Evolutionary conservation across 73 alveolate species (phyloP), one percentile per base, ranked within the genome.

Genomic region (Paramecium tetraurelia): DNA sequence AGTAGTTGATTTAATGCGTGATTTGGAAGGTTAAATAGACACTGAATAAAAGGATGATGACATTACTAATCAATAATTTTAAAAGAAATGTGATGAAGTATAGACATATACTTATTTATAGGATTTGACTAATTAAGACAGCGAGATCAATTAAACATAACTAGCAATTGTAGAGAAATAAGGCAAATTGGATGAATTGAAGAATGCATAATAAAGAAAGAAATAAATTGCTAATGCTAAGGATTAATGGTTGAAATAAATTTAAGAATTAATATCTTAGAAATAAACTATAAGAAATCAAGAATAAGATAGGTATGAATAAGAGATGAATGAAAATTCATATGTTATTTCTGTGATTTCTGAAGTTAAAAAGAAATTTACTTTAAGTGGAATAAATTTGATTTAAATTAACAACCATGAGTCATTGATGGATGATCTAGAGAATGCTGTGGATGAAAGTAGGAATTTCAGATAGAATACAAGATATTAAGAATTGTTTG

Each of bases 371-470:
- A 75, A 75, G 87, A 75, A 75, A n/a, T 75, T 75, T 35, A 75
- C 22, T 36, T 3, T 21, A 35, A 44, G 38, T 75, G 87, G 87
- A 14, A 75, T 75, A 1, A 75, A 44, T 20, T 36, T 75, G 22
- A 75, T 75, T 1, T 36, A 75, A 20, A 33, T 75, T 21, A 20
- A 75, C 16, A 31, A 29, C 18, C 36, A 75, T 75, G 48, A 75
- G 1, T 27, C 48, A 33, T 36, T 75, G n/a, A 24, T 31, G 68
- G 87, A 75, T 36, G 87, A 75, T 75, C n/a, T 75, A 5, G 87
- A 75, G 18, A 75, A 75, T 75, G 87, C 87, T 75, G 87, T 75
- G 0, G 87, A 75, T 75, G 87, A 75, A 36, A 36, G 68, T 36
- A 75, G 59, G 18, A 75, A 75, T 75, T 75, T 75, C 36, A 75